Base-by-base conservation (phyloP, 2,329 filamentous ascomycete genomes). In the Aspergillus oerlinghausenensis region DNA sequence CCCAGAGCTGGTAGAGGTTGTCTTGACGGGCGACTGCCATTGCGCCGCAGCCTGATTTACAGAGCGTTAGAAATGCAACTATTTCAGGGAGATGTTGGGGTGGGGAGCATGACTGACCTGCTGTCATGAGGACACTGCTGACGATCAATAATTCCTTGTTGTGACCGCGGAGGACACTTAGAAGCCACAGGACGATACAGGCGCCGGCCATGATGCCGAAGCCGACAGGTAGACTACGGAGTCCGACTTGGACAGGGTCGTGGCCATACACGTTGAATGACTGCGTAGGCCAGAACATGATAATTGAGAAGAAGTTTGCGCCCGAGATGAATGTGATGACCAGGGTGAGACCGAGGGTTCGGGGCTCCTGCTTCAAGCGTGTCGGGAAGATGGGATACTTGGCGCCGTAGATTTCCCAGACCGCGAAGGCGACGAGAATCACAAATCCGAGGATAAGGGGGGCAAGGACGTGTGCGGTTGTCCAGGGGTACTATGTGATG, bases 261-360 rank as follows among this genome's bases (percentile, higher is more conserved):
- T 88, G 83, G 6, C 83, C 83, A 65, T 87, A 87, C 9, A 87
- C 80, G 61, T 87, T 87, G 73, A 83, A 86, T 1, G 82, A 80
- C 68, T 88, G 81, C 0, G 83, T 85, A 4, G 83, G 84, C 84
- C 84, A 88, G 67, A 87, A 84, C 68, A 78, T 76, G 51, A 79
- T 68, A 10, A 81, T 73, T 0, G 79, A 79, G 65, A 84, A 82
- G 70, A 84, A 84, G 65, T 85, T 84, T 57, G 81, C 80, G 3
- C 83, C 83, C 0, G 81, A 83, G 52, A 84, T 81, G 63, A 83
- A 83, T 14, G 82, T 84, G 63, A 85, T 83, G 54, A 85, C 66
- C 21, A 84, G 71, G 0, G 80, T 84, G 21, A 84, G 72, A 11
- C 73, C 71, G 5, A 85, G 70, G 4, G 79, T 82, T 3, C 80